Evolutionary conservation across 2,329 filamentous ascomycete genomes (phyloP).

Genomic region (Colletotrichum sp.): DNA sequence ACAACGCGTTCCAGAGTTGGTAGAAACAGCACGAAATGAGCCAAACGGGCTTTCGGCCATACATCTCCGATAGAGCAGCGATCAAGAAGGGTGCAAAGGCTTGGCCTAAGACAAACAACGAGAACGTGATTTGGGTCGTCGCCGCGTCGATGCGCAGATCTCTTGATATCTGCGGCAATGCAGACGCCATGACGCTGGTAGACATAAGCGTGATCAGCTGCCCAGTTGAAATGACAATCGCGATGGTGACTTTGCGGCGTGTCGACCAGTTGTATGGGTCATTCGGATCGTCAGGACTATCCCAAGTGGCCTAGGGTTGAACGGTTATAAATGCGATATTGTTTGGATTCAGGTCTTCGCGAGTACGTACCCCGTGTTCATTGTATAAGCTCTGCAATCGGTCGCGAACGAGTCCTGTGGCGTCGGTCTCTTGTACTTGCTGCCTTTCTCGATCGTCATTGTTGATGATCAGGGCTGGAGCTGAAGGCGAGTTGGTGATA

Average conservation of each 20-base stretch:
- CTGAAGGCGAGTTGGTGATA: background rate
- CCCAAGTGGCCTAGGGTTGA: constrained; percentile 36
- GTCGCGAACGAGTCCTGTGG: background rate
- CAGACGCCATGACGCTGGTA: constrained; percentile 40
- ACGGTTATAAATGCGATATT: rapidly evolving
- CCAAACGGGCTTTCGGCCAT: constrained; percentile 42
- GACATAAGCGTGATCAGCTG: constrained; percentile 41
- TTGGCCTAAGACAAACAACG: constrained; percentile 52
- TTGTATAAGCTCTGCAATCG: background rate
- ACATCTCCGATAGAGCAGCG: constrained; percentile 48
- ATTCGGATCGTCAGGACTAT: constrained; percentile 47
- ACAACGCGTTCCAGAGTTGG: constrained; percentile 44
- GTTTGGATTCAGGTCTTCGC: background rate
- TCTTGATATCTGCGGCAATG: constrained; percentile 32
- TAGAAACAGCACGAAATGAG: constrained; percentile 36
- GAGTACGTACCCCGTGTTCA: background rate
- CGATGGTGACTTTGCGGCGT: constrained; percentile 44
- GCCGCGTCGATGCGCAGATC: constrained; percentile 32
- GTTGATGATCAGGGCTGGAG: background rate
- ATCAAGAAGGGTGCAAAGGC: constrained; percentile 46
- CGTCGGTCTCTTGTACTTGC: background rate
- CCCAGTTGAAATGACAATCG: constrained; percentile 34
- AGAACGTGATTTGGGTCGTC: background rate
- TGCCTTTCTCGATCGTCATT: background rate
- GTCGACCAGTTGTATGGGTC: constrained; percentile 58